Evolutionary conservation across 257 asterid species (phyloP).

Genomic region (Solanum tacnaense): DNA sequence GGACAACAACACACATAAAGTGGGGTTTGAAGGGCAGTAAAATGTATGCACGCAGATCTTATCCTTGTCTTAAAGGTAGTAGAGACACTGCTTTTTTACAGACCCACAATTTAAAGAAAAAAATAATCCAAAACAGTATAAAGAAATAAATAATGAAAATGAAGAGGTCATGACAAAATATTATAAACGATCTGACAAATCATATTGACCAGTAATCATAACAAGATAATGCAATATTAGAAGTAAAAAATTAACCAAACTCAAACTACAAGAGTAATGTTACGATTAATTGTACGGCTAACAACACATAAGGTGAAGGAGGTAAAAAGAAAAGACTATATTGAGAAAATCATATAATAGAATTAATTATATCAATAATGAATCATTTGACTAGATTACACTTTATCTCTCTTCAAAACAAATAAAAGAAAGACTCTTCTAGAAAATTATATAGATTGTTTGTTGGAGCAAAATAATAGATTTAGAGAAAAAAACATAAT

Average conservation of each 20-base stretch:
- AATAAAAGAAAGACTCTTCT: neutral
- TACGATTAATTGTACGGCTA: neutral
- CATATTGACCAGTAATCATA: no score
- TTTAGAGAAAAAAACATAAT: neutral
- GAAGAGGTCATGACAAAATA: no score
- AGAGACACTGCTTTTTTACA: no score
- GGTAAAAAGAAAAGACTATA: neutral
- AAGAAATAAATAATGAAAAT: neutral
- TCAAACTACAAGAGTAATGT: neutral
- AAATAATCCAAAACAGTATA: neutral
- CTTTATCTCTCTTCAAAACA: neutral
- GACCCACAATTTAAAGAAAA: fast-evolving
- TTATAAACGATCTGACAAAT: no score
- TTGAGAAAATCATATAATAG: neutral
- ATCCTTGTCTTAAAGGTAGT: no score
- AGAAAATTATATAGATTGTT: neutral
- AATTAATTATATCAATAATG: neutral
- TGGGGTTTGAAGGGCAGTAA: neutral
- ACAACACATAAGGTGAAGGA: neutral
- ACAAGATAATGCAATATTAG: neutral
- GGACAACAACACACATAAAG: neutral
- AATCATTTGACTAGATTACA: neutral
- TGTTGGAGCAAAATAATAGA: neutral
- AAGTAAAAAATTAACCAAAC: neutral
- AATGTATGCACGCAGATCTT: neutral